Conservation (phyloP, 2,329 filamentous ascomycete genomes). For the Alternaria viburni region DNA sequence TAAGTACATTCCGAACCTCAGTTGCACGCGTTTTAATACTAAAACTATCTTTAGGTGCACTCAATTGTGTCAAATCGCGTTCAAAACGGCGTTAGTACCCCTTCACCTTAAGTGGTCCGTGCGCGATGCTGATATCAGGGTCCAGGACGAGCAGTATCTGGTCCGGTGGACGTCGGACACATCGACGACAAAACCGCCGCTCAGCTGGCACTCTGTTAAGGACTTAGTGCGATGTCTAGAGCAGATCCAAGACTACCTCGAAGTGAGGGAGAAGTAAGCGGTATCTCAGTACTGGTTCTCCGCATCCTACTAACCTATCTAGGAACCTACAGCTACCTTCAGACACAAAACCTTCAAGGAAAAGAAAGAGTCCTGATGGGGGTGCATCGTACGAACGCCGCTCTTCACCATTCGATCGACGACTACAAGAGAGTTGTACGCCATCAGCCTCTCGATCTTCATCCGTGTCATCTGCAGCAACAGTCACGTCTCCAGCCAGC, state of each 20-base stretch:
- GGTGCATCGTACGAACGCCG: slow-evolving; percentile 21
- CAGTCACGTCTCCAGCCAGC: background rate
- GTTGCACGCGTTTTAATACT: background rate
- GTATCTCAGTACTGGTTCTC: background rate
- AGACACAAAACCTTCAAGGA: slow-evolving; percentile 8
- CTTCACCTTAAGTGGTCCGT: slow-evolving; percentile 15
- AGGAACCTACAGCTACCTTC: background rate
- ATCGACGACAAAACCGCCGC: slow-evolving; percentile 27
- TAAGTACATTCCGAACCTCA: slow-evolving; percentile 8
- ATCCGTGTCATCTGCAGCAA: slow-evolving; percentile 24
- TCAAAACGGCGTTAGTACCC: slow-evolving; percentile 27
- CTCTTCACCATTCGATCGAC: slow-evolving; percentile 29
- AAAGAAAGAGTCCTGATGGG: slow-evolving; percentile 35
- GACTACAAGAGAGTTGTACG: slow-evolving; percentile 14
- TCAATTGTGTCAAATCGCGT: slow-evolving; percentile 36
- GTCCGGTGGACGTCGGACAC: slow-evolving; percentile 46
- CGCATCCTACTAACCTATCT: slow-evolving; percentile 5
- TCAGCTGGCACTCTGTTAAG: slow-evolving; percentile 53
- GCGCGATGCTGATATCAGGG: slow-evolving; percentile 24
- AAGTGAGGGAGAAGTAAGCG: slow-evolving; percentile 33
- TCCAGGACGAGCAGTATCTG: slow-evolving; percentile 52
- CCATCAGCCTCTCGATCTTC: slow-evolving; percentile 31
- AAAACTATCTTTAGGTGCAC: background rate
- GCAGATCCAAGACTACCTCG: slow-evolving; percentile 53
- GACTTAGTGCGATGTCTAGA: slow-evolving; percentile 51